phyloP scores from a whole-genome alignment of 306 rosid species.

The Spatholobus suberectus region DNA sequence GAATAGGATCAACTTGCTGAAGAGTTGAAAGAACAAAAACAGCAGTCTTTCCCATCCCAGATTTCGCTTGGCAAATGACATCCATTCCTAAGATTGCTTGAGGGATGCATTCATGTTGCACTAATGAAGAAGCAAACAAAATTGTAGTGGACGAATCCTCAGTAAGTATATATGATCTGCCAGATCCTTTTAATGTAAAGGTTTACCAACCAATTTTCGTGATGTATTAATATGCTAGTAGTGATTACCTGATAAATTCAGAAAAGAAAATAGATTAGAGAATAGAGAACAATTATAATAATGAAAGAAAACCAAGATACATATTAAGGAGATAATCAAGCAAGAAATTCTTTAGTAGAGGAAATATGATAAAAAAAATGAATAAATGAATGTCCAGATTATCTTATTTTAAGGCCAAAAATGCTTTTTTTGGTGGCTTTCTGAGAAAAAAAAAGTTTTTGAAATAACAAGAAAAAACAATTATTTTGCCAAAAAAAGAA shows the following conservation, averaged over 20 bases:
- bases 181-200: slow-evolving; percentile 73
- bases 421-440: not conserved
- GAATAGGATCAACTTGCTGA: slow-evolving; percentile 77
- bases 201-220: slow-evolving; percentile 72
- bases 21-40: slow-evolving; percentile 75
- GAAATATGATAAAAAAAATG: not conserved
- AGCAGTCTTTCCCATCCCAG: slow-evolving; percentile 84
- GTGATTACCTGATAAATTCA: slow-evolving; percentile 68
- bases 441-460: not conserved
- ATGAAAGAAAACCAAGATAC: not conserved
- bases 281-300: slow-evolving; percentile 17
- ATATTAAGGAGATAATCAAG: slow-evolving; percentile 11
- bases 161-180: slow-evolving; percentile 75
- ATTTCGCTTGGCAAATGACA: slow-evolving; percentile 80
- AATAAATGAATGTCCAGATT: not conserved
- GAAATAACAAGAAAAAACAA: too few species aligned
- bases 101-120: slow-evolving; percentile 85
- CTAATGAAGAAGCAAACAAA: slow-evolving; percentile 72
- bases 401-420: not conserved
- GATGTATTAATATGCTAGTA: slow-evolving; percentile 65
- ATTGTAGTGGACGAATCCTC: slow-evolving; percentile 73
- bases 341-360: not conserved
- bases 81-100: slow-evolving; percentile 85
- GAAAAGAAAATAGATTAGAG: not conserved
- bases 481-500: not conserved